A percentile compares a stretch with the other conserved stretches of the same genome.
Conservation (phyloP, 352 stramenopile species). For the Pythium scleroteichum region DNA sequence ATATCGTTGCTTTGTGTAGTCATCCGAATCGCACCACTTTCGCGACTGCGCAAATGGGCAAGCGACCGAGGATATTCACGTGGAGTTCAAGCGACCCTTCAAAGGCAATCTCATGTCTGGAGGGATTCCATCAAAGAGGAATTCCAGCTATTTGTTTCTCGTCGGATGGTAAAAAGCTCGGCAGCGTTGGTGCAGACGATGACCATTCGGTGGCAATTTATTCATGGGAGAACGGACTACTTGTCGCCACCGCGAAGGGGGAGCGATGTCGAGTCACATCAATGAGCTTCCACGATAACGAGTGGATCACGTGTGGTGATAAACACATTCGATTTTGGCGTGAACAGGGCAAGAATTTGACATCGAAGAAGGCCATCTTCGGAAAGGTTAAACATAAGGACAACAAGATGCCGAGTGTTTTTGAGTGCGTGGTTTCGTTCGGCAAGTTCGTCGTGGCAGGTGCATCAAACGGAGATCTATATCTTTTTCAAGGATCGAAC, state of each 20-base stretch:
- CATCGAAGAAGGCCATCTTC: slow-evolving; percentile 74
- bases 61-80: slow-evolving; percentile 79
- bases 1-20: slow-evolving; percentile 77
- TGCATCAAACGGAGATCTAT: slow-evolving; percentile 72
- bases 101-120: slow-evolving; percentile 44
- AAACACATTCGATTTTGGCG: slow-evolving; percentile 79
- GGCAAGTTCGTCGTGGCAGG: slow-evolving; percentile 45
- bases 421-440: slow-evolving; percentile 59
- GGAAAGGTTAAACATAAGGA: slow-evolving; percentile 56
- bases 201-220: slow-evolving; percentile 87
- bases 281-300: slow-evolving; percentile 52
- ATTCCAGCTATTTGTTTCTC: slow-evolving; percentile 75
- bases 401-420: slow-evolving; percentile 44
- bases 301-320: slow-evolving; percentile 74
- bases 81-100: slow-evolving; percentile 49
- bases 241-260: slow-evolving; percentile 55
- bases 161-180: slow-evolving; percentile 63
- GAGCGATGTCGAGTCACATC: slow-evolving; percentile 57
- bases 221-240: slow-evolving; percentile 56
- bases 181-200: slow-evolving; percentile 76
- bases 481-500: slow-evolving; percentile 67
- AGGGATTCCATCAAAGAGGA: slow-evolving; percentile 80
- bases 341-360: slow-evolving; percentile 68
- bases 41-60: slow-evolving; percentile 87
- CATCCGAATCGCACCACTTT: slow-evolving; percentile 81